phyloP scores from a whole-genome alignment of 768 basidiomycete species.

The Gyrodon lividus region DNA sequence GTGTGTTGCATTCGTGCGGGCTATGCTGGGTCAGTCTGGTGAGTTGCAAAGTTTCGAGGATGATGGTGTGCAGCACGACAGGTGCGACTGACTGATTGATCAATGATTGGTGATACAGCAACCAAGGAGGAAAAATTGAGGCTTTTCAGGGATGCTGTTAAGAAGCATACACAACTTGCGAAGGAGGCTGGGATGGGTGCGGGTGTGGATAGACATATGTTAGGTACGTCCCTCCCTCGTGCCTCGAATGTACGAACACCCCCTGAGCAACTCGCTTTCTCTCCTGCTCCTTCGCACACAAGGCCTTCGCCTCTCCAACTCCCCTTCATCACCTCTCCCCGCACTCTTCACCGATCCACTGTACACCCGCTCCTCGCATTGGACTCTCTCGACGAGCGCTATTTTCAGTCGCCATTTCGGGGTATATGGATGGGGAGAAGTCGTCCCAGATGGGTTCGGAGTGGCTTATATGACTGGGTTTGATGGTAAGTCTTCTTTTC shows the following conservation, averaged over 20 bases:
- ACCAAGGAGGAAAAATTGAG: conserved; percentile 43
- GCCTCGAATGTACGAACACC: neutral
- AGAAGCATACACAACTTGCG: conserved; percentile 66
- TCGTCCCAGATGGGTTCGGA: conserved; percentile 92
- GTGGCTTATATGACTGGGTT: conserved; percentile 94
- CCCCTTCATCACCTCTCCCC: conserved; percentile 62
- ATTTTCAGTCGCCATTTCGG: conserved; percentile 83
- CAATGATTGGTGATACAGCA: conserved; percentile 8
- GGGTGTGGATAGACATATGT: conserved; percentile 86
- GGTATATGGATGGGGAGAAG: conserved; percentile 94
- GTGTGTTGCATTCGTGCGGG: conserved; percentile 71
- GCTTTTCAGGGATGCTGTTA: conserved; percentile 59
- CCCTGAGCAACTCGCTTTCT: neutral
- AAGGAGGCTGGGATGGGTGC: conserved; percentile 61
- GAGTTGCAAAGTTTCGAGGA: conserved; percentile 6
- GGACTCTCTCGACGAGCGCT: conserved; percentile 90
- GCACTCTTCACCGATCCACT: conserved; percentile 76
- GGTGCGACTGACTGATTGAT: neutral
- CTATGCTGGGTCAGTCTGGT: conserved; percentile 60
- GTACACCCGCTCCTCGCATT: conserved; percentile 67
- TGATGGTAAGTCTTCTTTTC: conserved; percentile 49
- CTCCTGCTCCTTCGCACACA: neutral
- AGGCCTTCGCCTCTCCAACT: conserved; percentile 73
- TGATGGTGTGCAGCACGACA: neutral
- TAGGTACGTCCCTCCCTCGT: conserved; percentile 52